phyloP scores from a whole-genome alignment of 225 moss, liverwort and hornwort genomes.

The Pseudisothecium myosuroides region DNA sequence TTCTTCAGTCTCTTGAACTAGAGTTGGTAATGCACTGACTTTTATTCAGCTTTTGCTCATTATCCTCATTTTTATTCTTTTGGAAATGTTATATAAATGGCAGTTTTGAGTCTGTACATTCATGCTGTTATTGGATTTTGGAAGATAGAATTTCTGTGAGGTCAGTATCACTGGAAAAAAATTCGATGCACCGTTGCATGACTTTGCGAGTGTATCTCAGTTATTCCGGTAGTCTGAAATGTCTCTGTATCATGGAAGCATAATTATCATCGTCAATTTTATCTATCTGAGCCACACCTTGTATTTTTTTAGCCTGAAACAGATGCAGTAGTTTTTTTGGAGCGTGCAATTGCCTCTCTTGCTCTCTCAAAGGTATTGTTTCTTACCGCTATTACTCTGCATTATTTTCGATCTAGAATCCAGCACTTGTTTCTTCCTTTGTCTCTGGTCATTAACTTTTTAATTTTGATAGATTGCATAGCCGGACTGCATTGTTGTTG shows the following conservation, averaged over 20 bases:
- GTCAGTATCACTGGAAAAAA: background rate
- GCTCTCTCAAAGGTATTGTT: constrained; percentile 30
- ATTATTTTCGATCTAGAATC: background rate
- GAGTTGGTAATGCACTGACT: constrained; percentile 35
- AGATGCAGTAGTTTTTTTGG: constrained; percentile 58
- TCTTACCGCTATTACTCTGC: background rate
- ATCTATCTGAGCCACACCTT: background rate
- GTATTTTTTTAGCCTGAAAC: constrained; percentile 48
- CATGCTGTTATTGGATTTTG: background rate
- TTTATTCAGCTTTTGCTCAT: background rate
- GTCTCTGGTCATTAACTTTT: background rate
- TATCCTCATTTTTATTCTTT: background rate
- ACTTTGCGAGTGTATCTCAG: background rate
- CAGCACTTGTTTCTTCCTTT: background rate
- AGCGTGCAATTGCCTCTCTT: constrained; percentile 66
- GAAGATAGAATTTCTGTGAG: background rate
- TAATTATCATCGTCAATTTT: background rate
- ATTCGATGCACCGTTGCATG: background rate
- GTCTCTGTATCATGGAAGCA: background rate
- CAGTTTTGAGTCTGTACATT: background rate
- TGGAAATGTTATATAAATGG: background rate
- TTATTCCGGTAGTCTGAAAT: background rate
- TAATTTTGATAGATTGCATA: background rate
- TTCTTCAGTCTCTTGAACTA: constrained; percentile 50
- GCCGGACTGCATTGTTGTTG: background rate